Evolutionary conservation across 2,329 filamentous ascomycete species (phyloP), one percentile per base, ranked within the genome.

Genomic region (Tricladium varicosporioides): DNA sequence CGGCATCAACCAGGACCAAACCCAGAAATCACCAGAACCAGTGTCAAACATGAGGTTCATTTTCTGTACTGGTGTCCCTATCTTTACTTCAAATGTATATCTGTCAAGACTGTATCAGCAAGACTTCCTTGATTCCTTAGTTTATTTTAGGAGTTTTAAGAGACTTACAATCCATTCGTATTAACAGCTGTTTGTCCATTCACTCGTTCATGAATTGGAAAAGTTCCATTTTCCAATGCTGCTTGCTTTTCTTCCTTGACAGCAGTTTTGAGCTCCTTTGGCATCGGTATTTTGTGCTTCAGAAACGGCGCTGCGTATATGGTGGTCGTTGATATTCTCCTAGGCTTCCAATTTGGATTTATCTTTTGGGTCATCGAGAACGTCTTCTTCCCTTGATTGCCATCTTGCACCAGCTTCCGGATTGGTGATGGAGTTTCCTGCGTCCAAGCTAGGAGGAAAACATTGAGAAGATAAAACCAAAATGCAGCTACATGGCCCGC

Each of bases 11-110:
- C 59, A 63, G 8, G 56, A 60, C 60, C 60, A 63, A 4, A 69
- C 63, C 67, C 67, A 69, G 36, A 66, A 62, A 42, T 66, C 63
- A 13, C 60, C 60, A 18, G 64, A 65, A 5, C 64, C 64, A 19
- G 61, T 67, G 36, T 66, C 65, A 48, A 67, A 65, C 11, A 64
- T 53, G 13, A 67, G 48, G 32, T 63, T 51, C n/a, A 65, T 16
- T 2, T 52, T 61, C 36, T 67, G 65, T 33, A 54, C 15, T 16
- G 65, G 65, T 2, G 58, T 64, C 7, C 64, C 64, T 40, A 65
- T 60, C 10, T 44, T 53, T 10, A 66, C 51, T 4, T 57, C 60
- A 19, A 59, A 64, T 5, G 60, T 54, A 48, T 60, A 65, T 53
- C 63, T 65, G 50, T 19, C 8, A n/a, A 43, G 16, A 13, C 10